A percentile compares a stretch with the other conserved stretches of the same genome.
These are phyloP conservation scores for Lavandula angustifolia DNA, from an alignment of 257 asterid genomes.

Conservation along the genomic window DNA sequence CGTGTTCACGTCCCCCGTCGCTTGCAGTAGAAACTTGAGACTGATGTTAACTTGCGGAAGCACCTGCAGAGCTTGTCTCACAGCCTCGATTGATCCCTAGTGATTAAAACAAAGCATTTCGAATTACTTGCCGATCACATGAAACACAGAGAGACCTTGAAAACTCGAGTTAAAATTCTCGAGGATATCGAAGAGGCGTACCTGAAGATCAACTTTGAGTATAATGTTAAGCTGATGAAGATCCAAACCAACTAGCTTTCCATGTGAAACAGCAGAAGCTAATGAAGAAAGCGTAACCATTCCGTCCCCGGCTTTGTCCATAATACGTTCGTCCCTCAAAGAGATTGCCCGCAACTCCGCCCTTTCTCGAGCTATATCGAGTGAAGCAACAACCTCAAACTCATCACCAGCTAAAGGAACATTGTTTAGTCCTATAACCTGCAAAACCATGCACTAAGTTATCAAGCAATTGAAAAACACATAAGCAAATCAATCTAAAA, in stretches of 20 bases:
- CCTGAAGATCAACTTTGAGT: conserved; percentile 97
- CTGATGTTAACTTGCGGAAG: conserved; percentile 93
- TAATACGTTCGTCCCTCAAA: conserved; percentile 75
- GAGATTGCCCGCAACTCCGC: conserved; percentile 68
- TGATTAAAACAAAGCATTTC: conserved; percentile 23
- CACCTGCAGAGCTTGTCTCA: conserved; percentile 86
- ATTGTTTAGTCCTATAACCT: conserved; percentile 88
- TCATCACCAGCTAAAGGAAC: conserved; percentile 98
- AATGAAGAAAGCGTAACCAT: conserved; percentile 86
- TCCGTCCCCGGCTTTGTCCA: conserved; percentile 96
- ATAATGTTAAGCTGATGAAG: conserved; percentile 89
- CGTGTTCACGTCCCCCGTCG: conserved; percentile 81
- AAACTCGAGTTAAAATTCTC: conserved; percentile 1
- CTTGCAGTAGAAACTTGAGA: conserved; percentile 88
- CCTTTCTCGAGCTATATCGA: conserved; percentile 82
- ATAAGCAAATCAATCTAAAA: neutral
- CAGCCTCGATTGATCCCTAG: conserved; percentile 91
- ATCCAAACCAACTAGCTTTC: conserved; percentile 79
- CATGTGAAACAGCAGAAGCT: conserved; percentile 88
- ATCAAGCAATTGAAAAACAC: conserved; percentile 25
- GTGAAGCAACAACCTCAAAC: conserved; percentile 87
- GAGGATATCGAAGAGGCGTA: conserved; percentile 34
- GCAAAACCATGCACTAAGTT: conserved; percentile 31
- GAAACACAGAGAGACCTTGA: neutral
- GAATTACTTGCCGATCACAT: conserved; percentile 25